A percentile compares a stretch with the other conserved stretches of the same genome.
Conservation (phyloP, 306 rosid genomes). For the Geum urbanum region DNA sequence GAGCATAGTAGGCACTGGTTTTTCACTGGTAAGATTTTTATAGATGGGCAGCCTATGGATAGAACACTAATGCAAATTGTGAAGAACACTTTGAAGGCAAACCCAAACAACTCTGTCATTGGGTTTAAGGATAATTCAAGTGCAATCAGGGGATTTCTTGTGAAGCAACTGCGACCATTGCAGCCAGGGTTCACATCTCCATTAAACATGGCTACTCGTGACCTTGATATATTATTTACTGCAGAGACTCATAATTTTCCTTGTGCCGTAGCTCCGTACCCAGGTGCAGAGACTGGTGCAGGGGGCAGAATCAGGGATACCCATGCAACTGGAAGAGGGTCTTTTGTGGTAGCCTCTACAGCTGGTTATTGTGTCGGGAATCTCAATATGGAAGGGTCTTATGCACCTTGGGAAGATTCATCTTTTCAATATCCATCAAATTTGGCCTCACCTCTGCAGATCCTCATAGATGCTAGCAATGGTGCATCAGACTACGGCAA, state of each 20-base stretch:
- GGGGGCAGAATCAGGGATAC: constrained; percentile 97
- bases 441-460: constrained; percentile 82
- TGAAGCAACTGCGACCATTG: constrained; percentile 59
- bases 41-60: constrained; percentile 66
- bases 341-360: constrained; percentile 83
- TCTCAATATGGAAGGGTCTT: constrained; percentile 61
- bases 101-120: constrained; percentile 80
- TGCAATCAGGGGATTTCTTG: constrained; percentile 77
- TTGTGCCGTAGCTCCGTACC: constrained; percentile 96
- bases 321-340: constrained; percentile 93
- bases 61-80: constrained; percentile 89
- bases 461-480: constrained; percentile 78
- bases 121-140: constrained; percentile 95
- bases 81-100: constrained; percentile 75
- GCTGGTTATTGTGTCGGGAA: constrained; percentile 97
- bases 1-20: constrained; percentile 97
- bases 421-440: constrained; percentile 79
- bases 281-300: constrained; percentile 93
- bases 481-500: constrained; percentile 96
- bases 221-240: constrained; percentile 71
- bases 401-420: constrained; percentile 89
- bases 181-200: constrained; percentile 69
- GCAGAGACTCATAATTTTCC: constrained; percentile 98
- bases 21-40: constrained; percentile 68
- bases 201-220: constrained; percentile 30